These are phyloP conservation scores for Hymenoscyphus repandus DNA, from an alignment of 2,329 filamentous ascomycete species.

Conservation along the genomic window DNA sequence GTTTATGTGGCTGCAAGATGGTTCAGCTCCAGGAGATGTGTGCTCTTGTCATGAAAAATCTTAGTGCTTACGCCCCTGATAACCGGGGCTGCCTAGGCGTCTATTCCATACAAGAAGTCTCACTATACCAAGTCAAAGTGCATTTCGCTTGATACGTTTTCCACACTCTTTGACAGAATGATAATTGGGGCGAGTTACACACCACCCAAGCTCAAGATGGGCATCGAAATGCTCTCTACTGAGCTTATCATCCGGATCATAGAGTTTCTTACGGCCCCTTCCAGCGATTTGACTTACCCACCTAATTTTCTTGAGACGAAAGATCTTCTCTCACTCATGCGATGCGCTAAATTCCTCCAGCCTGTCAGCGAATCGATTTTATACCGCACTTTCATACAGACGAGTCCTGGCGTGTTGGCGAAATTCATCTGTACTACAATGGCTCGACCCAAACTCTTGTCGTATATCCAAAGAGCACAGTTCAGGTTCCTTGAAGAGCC, in stretches of 20 bases:
- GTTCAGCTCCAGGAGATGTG: too few relatives aligned
- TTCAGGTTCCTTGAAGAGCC: background rate
- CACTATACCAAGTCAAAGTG: too few relatives aligned
- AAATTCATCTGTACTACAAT: background rate
- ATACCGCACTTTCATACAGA: background rate
- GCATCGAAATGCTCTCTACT: background rate
- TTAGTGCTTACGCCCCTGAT: too few relatives aligned
- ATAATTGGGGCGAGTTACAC: background rate
- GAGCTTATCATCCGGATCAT: background rate
- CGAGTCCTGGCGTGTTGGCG: background rate
- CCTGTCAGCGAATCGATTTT: background rate
- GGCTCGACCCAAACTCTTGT: background rate
- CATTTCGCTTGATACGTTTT: too few relatives aligned
- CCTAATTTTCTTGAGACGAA: background rate
- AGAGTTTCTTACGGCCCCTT: background rate
- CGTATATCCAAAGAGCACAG: background rate
- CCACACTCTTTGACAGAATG: too few relatives aligned
- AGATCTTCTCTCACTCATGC: background rate
- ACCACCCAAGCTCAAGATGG: background rate
- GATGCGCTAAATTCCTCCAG: background rate
- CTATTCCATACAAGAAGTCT: too few relatives aligned
- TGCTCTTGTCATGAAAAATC: too few relatives aligned
- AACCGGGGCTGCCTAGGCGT: too few relatives aligned
- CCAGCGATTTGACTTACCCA: background rate
- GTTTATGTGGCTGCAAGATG: too few relatives aligned